A percentile compares a stretch with the other conserved stretches of the same genome.
Conservation (phyloP, 129 eudicot species). For the Helichrysum umbraculigerum region DNA sequence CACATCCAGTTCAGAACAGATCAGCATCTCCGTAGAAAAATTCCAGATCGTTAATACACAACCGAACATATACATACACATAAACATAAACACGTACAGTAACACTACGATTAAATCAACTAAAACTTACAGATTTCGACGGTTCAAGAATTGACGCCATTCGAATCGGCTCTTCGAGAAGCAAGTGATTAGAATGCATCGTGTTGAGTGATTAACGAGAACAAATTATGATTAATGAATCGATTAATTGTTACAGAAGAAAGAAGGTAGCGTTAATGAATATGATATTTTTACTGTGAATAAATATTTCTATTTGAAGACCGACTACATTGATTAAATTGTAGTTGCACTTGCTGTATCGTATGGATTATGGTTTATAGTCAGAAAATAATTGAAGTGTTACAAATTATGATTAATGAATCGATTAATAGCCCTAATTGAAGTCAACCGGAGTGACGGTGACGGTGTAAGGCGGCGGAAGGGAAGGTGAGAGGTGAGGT, state of each 20-base stretch:
- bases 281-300: no score
- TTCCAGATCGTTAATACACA: slow-evolving; percentile 8
- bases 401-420: no score
- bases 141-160: slow-evolving; percentile 94
- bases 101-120: neutral
- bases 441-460: slow-evolving; percentile 14
- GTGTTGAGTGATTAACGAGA: slow-evolving; percentile 16
- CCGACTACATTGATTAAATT: no score
- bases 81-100: neutral
- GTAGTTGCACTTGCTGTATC: no score
- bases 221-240: neutral
- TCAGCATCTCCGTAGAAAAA: no score
- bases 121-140: slow-evolving; percentile 62
- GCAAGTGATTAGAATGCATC: slow-evolving; percentile 88
- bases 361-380: no score
- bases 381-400: no score
- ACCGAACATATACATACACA: neutral
- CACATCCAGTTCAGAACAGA: no score
- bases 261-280: slow-evolving; percentile 21
- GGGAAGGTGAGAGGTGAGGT: slow-evolving; percentile 31
- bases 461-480: slow-evolving; percentile 36
- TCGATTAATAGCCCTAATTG: slow-evolving; percentile 48
- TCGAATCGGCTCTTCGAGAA: slow-evolving; percentile 87
- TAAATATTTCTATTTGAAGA: no score
- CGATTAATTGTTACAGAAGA: neutral